These are phyloP conservation scores for Casuarina equisetifolia DNA, from an alignment of 306 rosid genomes.

Conservation along the genomic window DNA sequence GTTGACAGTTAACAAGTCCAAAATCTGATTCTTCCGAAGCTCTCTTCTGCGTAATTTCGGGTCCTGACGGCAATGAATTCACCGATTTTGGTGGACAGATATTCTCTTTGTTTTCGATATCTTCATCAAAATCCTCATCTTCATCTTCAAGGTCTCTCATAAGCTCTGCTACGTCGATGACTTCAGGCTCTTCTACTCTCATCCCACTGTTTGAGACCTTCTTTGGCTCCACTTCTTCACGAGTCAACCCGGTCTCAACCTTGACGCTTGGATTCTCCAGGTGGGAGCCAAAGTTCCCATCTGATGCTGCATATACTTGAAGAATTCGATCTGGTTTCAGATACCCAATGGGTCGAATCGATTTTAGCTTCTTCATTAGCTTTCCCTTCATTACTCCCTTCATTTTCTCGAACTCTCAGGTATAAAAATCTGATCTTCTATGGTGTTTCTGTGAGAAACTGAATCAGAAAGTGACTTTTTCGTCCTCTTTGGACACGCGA, in stretches of 20 bases:
- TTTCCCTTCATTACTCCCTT: conserved; percentile 67
- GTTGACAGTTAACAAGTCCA: neutral
- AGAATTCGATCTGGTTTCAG: conserved; percentile 69
- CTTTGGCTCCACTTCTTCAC: conserved; percentile 41
- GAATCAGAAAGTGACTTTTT: neutral
- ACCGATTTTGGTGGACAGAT: conserved; percentile 30
- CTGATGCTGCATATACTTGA: conserved; percentile 51
- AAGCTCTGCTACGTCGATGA: conserved; percentile 46
- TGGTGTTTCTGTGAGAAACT: no score
- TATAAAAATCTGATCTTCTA: conserved; percentile 1
- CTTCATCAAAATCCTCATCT: conserved; percentile 34
- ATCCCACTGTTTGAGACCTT: conserved; percentile 8
- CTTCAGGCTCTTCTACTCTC: conserved; percentile 36
- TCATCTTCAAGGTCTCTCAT: conserved; percentile 58
- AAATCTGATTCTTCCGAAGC: conserved; percentile 27
- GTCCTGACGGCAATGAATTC: conserved; percentile 22
- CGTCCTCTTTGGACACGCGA: neutral
- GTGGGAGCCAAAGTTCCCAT: conserved; percentile 54
- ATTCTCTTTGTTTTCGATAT: conserved; percentile 66
- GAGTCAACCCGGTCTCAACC: conserved; percentile 17
- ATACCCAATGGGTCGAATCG: conserved; percentile 55
- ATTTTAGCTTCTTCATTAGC: conserved; percentile 73
- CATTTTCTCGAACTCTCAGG: conserved; percentile 27
- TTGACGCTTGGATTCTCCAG: conserved; percentile 31
- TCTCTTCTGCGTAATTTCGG: conserved; percentile 25